Base-by-base conservation (phyloP, 2,329 filamentous ascomycete species). In the Colletotrichum tofieldiae region DNA sequence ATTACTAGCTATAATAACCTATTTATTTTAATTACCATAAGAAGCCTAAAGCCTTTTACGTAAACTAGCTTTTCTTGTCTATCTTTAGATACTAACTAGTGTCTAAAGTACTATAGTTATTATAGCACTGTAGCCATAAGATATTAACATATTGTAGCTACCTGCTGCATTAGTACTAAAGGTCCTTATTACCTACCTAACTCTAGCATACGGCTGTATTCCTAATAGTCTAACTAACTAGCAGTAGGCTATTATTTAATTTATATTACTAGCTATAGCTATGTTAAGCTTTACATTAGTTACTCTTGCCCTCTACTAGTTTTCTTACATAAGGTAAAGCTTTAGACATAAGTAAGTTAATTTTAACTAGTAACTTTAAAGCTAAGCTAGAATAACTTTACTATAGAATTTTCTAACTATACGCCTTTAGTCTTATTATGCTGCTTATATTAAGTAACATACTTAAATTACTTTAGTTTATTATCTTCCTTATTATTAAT, bases 391-490 rank as follows among this genome's bases (percentile, higher is more conserved):
- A 2, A 18, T 11, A 78, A 81, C 79, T 77, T 66, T 23, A 32
- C 18, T 16, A 43, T n/a, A 8, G 7, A 35, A n/a, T 8, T 18
- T 43, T 71, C 54, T 43, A 12, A 11, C 16, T 5, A 45, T 58
- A 70, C 49, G 54, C 16, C 18, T 39, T 16, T 74, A 94, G 92
- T 74, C 86, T 96, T 67, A 92, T 95, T 69, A 90, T 95, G 86
- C 81, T 94, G 51, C 84, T 95, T 20, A 91, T 95, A 55, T 86
- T 91, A 72, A 92, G 91, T 75, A 93, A 95, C 80, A 87, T 93
- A 77, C 88, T 92, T 81, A 93, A 93, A 79, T 88, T 90, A 2
- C 78, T 90, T 2, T 94, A 91, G 88, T 90, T 92, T 72, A 86
- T 94, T 72, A 80, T 93, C 54, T 92, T 91, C 75, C 88, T 92